Evolutionary conservation across 768 basidiomycete species (phyloP).

Genomic region (Amanita fuliginea): DNA sequence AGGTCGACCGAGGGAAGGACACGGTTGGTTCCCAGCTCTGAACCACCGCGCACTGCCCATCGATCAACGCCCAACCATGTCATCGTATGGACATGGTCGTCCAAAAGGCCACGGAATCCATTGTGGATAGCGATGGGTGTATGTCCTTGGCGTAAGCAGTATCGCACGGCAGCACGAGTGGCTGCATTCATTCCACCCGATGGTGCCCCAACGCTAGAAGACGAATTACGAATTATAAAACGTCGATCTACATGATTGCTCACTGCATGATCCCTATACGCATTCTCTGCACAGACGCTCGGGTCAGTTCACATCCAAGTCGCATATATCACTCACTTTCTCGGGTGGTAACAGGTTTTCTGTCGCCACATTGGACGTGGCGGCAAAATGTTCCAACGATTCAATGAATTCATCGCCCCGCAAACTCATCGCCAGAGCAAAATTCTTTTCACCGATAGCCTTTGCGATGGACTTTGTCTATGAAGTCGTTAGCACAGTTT

Average conservation of each 20-base stretch:
- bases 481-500: background rate
- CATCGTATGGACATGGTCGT: conserved; percentile 76
- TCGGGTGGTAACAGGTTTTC: conserved; percentile 39
- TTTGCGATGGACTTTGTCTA: conserved; percentile 81
- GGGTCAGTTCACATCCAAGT: conserved; percentile 7
- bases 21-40: conserved; percentile 96
- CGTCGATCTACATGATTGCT: conserved; percentile 16
- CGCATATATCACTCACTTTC: conserved; percentile 23
- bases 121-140: conserved; percentile 89
- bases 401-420: conserved; percentile 91
- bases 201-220: conserved; percentile 79
- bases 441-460: conserved; percentile 77
- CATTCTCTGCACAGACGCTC: conserved; percentile 40
- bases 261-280: conserved; percentile 80
- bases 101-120: conserved; percentile 90
- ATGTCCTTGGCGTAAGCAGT: conserved; percentile 88
- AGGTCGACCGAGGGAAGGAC: conserved; percentile 77
- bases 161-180: conserved; percentile 87
- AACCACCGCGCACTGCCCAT: conserved; percentile 94
- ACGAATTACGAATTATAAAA: conserved; percentile 1
- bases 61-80: conserved; percentile 96
- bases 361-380: conserved; percentile 53
- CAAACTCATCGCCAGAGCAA: conserved; percentile 75
- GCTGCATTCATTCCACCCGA: conserved; percentile 99
- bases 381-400: conserved; percentile 74